A percentile compares a stretch with the other conserved stretches of the same genome.
phyloP scores from a whole-genome alignment of 352 stramenopile species.

The Pythium aquatile region DNA sequence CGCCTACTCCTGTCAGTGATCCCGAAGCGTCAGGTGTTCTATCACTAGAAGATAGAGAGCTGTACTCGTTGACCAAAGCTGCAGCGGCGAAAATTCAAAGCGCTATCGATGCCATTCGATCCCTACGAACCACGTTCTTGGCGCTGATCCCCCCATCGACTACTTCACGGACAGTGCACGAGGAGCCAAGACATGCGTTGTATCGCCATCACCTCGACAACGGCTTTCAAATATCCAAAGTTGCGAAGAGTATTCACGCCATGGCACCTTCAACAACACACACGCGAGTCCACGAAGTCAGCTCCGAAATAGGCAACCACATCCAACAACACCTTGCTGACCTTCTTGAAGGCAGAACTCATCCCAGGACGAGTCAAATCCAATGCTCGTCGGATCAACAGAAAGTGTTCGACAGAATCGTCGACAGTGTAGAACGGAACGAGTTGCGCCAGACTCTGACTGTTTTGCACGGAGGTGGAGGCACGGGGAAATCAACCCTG shows the following conservation, averaged over 20 bases:
- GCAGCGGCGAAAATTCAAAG: neutral
- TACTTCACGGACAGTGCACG: no score
- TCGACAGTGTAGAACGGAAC: neutral
- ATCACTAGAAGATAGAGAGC: neutral
- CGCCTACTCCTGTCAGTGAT: neutral
- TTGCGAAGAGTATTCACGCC: neutral
- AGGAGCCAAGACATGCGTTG: no score
- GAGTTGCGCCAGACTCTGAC: neutral
- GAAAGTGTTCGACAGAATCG: neutral
- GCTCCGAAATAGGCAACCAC: no score
- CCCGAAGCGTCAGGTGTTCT: neutral
- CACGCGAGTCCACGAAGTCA: no score
- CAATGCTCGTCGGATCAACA: neutral
- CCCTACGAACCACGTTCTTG: neutral
- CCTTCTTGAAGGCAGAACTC: no score
- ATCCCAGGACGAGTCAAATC: no score
- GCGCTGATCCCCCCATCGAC: neutral
- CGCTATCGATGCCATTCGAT: neutral
- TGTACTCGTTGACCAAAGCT: neutral
- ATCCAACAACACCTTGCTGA: no score
- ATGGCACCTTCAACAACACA: neutral
- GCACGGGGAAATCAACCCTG: neutral
- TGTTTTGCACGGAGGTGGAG: conserved; percentile 5
- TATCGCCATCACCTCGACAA: neutral
- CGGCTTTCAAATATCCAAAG: neutral